Percentiles rank a stretch among this genome's conserved stretches.
Evolutionary conservation across 2,329 filamentous ascomycete genomes (phyloP).

Genomic region (Trichophyton benhamiae): DNA sequence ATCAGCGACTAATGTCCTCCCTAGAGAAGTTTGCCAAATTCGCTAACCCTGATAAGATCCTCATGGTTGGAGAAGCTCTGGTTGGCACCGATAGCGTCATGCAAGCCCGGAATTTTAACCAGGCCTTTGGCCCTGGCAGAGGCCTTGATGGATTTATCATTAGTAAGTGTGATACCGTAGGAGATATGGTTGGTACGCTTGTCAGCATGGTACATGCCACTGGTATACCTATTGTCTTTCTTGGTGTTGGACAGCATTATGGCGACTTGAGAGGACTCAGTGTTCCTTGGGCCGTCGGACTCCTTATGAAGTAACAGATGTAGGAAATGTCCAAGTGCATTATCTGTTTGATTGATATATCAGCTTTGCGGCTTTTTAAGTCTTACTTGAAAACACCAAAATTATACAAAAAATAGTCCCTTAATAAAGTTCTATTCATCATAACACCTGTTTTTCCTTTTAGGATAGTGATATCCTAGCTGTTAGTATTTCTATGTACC

Average conservation of each 20-base stretch:
- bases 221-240: slow-evolving; percentile 86
- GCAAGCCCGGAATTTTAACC: slow-evolving; percentile 93
- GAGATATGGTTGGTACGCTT: slow-evolving; percentile 94
- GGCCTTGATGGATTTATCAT: slow-evolving; percentile 94
- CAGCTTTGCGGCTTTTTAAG: neutral
- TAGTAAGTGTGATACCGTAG: slow-evolving; percentile 95
- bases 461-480: neutral
- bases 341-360: neutral
- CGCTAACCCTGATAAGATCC: slow-evolving; percentile 90
- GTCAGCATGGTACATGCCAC: slow-evolving; percentile 97
- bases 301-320: slow-evolving; percentile 41
- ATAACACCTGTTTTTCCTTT: neutral
- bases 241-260: slow-evolving; percentile 62
- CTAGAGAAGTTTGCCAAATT: slow-evolving; percentile 96
- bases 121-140: slow-evolving; percentile 69
- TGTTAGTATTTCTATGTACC: neutral
- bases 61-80: slow-evolving; percentile 90
- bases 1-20: slow-evolving; percentile 87
- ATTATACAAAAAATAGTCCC: too few relatives aligned
- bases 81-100: slow-evolving; percentile 93
- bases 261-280: slow-evolving; percentile 52
- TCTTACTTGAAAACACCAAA: too few relatives aligned
- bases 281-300: slow-evolving; percentile 50
- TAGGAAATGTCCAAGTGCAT: neutral
- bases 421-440: neutral